Percentiles rank a stretch among this genome's conserved stretches.
Conservation (phyloP, 106 monocot species). For the Dactylorhiza incarnata region DNA sequence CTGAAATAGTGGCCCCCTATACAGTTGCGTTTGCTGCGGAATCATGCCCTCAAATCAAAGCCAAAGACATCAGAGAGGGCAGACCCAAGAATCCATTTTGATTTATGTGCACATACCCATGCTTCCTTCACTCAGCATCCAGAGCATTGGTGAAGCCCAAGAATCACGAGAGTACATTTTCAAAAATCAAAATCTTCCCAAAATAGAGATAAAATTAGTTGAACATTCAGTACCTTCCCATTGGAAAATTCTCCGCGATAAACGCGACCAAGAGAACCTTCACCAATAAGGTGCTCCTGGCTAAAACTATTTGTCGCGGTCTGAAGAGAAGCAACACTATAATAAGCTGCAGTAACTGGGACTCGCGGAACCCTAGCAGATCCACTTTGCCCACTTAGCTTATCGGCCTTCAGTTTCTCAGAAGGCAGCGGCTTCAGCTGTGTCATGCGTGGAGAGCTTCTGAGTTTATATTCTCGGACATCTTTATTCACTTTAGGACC, state of each 20-base stretch:
- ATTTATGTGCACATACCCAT: no score
- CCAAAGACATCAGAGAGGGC: no score
- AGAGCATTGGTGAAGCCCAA: no score
- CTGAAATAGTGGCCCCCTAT: no score
- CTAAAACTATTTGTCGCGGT: conserved; percentile 83
- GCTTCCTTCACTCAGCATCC: no score
- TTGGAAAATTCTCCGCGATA: conserved; percentile 76
- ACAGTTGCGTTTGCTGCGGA: no score
- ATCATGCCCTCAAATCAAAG: no score
- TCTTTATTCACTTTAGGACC: conserved; percentile 39
- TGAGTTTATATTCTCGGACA: conserved; percentile 24
- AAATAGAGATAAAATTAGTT: not conserved
- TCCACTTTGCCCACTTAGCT: conserved; percentile 33
- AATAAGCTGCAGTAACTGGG: conserved; percentile 63
- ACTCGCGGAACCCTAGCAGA: conserved; percentile 32
- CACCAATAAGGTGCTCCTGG: conserved; percentile 71
- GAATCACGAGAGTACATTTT: not conserved
- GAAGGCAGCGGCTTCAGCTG: conserved; percentile 30
- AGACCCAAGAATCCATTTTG: no score
- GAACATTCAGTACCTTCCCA: conserved; percentile 56
- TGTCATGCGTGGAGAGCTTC: conserved; percentile 26
- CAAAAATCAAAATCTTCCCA: not conserved
- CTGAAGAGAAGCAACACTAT: conserved; percentile 77
- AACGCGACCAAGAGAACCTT: conserved; percentile 88
- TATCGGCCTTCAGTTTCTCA: conserved; percentile 40